Conservation (phyloP, 1,284 basidiomycete species). For the Caloboletus firmus region DNA sequence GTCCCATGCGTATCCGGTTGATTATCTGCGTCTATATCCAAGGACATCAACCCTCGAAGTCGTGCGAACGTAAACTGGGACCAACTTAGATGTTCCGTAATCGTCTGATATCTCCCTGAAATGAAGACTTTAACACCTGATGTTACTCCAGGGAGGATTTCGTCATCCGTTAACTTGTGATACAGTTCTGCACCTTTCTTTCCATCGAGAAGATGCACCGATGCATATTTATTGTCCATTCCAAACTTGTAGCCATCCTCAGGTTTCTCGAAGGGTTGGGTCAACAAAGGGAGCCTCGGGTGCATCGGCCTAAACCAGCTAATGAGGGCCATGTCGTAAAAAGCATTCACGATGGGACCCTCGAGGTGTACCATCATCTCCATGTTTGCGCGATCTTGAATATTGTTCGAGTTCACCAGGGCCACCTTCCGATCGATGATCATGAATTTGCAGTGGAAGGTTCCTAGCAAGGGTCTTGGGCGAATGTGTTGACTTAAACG, state of each 20-base stretch:
- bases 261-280: constrained; percentile 26
- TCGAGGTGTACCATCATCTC: constrained; percentile 71
- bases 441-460: constrained; percentile 79
- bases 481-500: constrained; percentile 32
- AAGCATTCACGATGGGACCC: constrained; percentile 67
- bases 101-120: constrained; percentile 35
- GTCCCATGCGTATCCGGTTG: constrained; percentile 37
- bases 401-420: constrained; percentile 74
- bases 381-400: constrained; percentile 68
- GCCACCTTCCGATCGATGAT: constrained; percentile 74
- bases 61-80: background rate
- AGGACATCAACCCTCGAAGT: constrained; percentile 9
- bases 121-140: constrained; percentile 22
- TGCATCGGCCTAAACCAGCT: constrained; percentile 60
- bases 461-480: constrained; percentile 60
- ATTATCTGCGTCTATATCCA: constrained; percentile 36
- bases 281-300: constrained; percentile 56
- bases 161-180: constrained; percentile 17
- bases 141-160: constrained; percentile 8
- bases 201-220: constrained; percentile 32
- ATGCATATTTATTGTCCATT: constrained; percentile 47
- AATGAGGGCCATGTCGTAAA: constrained; percentile 75
- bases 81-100: constrained; percentile 39
- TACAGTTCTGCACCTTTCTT: constrained; percentile 31
- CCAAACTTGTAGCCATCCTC: constrained; percentile 46